Evolutionary conservation across 1,284 basidiomycete species (phyloP).

Genomic region (Coniferiporia sulphurascens): DNA sequence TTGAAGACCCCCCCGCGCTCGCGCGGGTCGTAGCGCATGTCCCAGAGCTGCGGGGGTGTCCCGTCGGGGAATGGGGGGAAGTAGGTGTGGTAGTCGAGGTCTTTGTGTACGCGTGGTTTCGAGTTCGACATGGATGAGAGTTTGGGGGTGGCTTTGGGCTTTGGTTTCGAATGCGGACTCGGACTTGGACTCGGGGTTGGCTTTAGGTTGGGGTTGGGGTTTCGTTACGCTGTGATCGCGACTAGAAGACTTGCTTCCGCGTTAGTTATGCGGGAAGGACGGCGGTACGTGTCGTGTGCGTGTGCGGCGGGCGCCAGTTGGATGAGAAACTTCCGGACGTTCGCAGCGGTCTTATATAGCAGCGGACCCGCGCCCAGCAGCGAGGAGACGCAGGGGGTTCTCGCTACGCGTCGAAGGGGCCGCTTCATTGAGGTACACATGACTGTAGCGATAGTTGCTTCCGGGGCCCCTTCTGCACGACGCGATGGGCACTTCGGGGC

Average conservation of each 20-base stretch:
- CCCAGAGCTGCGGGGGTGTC: constrained; percentile 3
- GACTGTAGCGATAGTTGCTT: not conserved
- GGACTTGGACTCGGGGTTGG: too few relatives aligned
- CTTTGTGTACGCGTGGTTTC: constrained; percentile 15
- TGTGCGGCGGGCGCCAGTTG: not conserved
- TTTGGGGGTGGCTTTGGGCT: too few relatives aligned
- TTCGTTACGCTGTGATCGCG: not conserved
- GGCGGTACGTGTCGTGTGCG: not conserved
- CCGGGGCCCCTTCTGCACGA: not conserved
- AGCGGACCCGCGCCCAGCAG: not conserved
- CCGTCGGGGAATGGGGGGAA: not conserved
- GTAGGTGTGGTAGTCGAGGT: constrained; percentile 9
- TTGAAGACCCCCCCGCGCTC: constrained; percentile 6
- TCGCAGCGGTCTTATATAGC: not conserved
- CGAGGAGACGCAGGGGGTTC: not conserved
- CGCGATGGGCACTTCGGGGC: not conserved
- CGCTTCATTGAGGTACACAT: not conserved
- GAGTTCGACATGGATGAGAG: constrained; percentile 3
- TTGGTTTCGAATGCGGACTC: too few relatives aligned
- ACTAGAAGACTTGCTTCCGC: not conserved
- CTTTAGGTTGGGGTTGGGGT: too few relatives aligned
- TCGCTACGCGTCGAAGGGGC: not conserved
- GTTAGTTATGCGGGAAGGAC: not conserved
- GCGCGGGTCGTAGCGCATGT: constrained; percentile 17
- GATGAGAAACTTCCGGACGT: not conserved